Evolutionary conservation across 306 rosid genomes (phyloP), one percentile per base, ranked within the genome.

Genomic region (Urtica urens): DNA sequence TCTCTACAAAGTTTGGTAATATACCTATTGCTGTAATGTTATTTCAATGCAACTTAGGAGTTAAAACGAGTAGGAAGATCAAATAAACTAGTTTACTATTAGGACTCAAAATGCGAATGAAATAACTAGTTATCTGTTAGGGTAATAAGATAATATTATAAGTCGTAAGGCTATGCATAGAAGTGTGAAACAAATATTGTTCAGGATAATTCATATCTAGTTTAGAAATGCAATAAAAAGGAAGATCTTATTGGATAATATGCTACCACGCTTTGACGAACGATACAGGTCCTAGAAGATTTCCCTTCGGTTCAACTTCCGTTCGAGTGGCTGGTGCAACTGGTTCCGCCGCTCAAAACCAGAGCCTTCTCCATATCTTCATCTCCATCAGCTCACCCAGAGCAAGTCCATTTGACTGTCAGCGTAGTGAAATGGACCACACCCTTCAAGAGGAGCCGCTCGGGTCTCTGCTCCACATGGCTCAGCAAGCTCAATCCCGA

Each of bases 261-360:
- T 7, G 15, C 10, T 35, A 7, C n/a, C 4, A 35, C 40, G 15
- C n/a, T 35, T 4, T 35, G 40, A 35, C n/a, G n/a, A n/a, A n/a
- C 30, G 48, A 30, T n/a, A 38, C 62, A 87, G 96, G 87, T 71
- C 51, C 66, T 87, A 15, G 86, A 83, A 65, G 96, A 88, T 74
- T 88, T 88, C 47, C 83, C 96, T 47, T 83, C 95, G 10, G 96
- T 78, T 61, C 76, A 81, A 70, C 76, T 88, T 81, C 90, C 95
- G 39, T 69, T 88, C 62, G 95, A 83, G 58, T 83, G 96, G 96
- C 66, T 83, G 58, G 86, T 88, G 50, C 96, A 83, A 67, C 68
- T 88, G 75, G 87, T 84, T 69, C 97, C 97, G 51, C 77, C 84
- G 8, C 63, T 90, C 63, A 90, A 79, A 77, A 64, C 79, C 13